Percentiles rank a stretch among this genome's conserved stretches.
Evolutionary conservation across 371 early-diverging fungal genomes (phyloP).

Genomic region (Synchytrium microbalum): DNA sequence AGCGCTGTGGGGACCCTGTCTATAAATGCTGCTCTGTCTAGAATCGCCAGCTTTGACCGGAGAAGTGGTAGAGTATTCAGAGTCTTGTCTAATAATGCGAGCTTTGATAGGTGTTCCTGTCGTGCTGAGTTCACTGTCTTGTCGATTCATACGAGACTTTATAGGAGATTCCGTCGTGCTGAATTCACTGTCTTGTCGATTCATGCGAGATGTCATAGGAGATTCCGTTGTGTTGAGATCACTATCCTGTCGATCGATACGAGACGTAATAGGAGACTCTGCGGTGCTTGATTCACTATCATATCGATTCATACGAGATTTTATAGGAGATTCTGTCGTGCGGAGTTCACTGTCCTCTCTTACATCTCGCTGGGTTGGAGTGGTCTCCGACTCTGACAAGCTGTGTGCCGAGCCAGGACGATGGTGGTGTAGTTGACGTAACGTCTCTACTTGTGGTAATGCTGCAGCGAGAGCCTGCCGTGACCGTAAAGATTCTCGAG

Average conservation of each 20-base stretch:
- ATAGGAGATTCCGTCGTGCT: neutral
- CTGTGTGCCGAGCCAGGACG: too few relatives aligned
- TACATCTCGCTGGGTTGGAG: conserved; percentile 3
- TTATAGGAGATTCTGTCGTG: neutral
- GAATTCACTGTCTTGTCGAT: conserved; percentile 1
- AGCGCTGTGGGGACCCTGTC: neutral
- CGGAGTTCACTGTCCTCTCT: neutral
- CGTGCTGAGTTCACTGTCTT: too few relatives aligned
- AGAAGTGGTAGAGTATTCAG: too few relatives aligned
- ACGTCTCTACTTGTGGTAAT: too few relatives aligned
- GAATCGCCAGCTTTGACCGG: neutral
- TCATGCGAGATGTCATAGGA: neutral
- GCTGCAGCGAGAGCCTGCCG: too few relatives aligned
- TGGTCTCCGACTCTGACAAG: too few relatives aligned
- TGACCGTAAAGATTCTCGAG: too few relatives aligned
- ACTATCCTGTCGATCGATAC: conserved; percentile 1
- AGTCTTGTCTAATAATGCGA: too few relatives aligned
- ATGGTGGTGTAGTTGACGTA: too few relatives aligned
- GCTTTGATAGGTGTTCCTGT: too few relatives aligned
- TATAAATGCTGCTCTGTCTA: neutral
- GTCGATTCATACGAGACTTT: too few relatives aligned
- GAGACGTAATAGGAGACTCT: neutral
- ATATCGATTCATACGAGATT: neutral
- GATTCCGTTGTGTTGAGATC: neutral
- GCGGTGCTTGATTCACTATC: neutral